Base-by-base conservation (phyloP, 441 rosid genomes). In the Breynia disticha region DNA sequence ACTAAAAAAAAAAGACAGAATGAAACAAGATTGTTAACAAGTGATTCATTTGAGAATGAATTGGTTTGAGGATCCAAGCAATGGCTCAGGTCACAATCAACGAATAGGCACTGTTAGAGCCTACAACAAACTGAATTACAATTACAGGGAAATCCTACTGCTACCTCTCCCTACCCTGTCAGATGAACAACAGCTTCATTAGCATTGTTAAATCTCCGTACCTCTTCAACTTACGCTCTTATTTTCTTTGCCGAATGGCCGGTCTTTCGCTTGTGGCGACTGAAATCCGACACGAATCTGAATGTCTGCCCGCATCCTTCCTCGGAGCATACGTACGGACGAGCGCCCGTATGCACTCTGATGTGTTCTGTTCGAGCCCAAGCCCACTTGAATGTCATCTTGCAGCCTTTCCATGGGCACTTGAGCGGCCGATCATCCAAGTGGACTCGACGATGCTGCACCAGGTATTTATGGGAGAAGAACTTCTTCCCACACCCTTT, bases 401-500 rank as follows among this genome's bases (percentile, higher is more conserved):
- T 87, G 69, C 99, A 94, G 37, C 99, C 97, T 55, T 85, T 94
- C 99, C 99, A 94, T 0, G 99, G 99, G 65, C 99, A 94, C 75
- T 94, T 90, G 18, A 94, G 85, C n/a, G 99, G 97, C 19, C 99
- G 87, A n/a, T 90, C 99, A 22, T 90, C 96, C 22, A 64, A 45
- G 63, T 94, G 99, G 55, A 94, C 97, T 39, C 95, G 73, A 0
- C 79, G 80, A 60, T 90, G 99, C 81, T 94, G 99, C 75, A 94
- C 95, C 56, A 94, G 69, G 53, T 94, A 94, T 61, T 94, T 94
- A 76, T 94, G 97, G 0, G 97, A 94, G 79, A 94, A 79, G 80
- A 94, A 87, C 59, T 73, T 81, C 79, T 94, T 94, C 44, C 96
- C 96, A 52, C 99, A 94, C 24, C 90, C 97, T 70, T 85, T 83